Conservation (phyloP, 2,329 filamentous ascomycete species). For the Talaromyces sp. region DNA sequence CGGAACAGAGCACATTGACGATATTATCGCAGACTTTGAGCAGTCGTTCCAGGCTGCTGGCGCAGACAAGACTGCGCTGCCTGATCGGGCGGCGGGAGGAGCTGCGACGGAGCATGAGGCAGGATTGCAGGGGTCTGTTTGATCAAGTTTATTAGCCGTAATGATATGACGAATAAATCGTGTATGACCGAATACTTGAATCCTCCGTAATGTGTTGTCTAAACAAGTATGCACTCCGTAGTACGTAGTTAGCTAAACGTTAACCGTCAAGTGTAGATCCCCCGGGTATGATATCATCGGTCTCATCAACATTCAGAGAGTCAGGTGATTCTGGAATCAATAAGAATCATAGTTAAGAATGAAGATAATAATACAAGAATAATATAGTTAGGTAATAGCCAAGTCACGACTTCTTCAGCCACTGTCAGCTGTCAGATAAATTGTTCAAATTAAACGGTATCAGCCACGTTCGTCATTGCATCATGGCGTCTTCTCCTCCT, state of each 20-base stretch:
- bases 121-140: constrained; percentile 15
- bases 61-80: constrained; percentile 18
- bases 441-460: background rate
- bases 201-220: no score
- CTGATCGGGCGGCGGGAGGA: constrained; percentile 7
- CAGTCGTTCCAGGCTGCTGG: constrained; percentile 68
- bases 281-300: background rate
- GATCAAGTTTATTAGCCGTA: background rate
- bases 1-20: constrained; percentile 93
- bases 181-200: no score
- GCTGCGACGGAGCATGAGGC: constrained; percentile 5
- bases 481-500: background rate
- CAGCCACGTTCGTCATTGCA: constrained; percentile 15
- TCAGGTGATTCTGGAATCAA: background rate
- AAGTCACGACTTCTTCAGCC: background rate
- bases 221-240: no score
- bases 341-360: background rate
- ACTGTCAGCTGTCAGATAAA: background rate
- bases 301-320: background rate
- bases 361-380: background rate
- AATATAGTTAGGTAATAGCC: background rate
- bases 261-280: background rate
- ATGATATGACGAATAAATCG: background rate
- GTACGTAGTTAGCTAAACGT: no score
- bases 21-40: constrained; percentile 93